Evolutionary conservation across 1,284 basidiomycete species (phyloP), one percentile per base, ranked within the genome.

Genomic region (Marasmius tenuissimus): DNA sequence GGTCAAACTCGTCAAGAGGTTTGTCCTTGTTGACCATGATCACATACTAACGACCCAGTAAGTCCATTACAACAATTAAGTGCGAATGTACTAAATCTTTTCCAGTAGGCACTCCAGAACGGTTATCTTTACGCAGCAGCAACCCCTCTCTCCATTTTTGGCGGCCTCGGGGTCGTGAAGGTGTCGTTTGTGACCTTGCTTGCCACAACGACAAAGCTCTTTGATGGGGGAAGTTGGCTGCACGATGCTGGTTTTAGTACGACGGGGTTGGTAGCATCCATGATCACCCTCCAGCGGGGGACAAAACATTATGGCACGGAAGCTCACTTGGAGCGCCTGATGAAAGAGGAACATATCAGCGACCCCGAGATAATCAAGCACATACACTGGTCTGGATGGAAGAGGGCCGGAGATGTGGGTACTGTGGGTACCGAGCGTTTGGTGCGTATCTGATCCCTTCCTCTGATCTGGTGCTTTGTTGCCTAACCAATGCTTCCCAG

Each of bases 51-150:
- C n/a, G n/a, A n/a, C n/a, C n/a, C n/a, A n/a, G n/a, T n/a, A n/a
- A n/a, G n/a, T n/a, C n/a, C n/a, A n/a, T n/a, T n/a, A n/a, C n/a
- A n/a, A n/a, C n/a, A n/a, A n/a, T n/a, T n/a, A n/a, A n/a, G n/a
- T n/a, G n/a, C n/a, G n/a, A n/a, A n/a, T n/a, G n/a, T n/a, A n/a
- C n/a, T n/a, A n/a, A n/a, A n/a, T n/a, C n/a, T n/a, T n/a, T n/a
- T n/a, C n/a, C n/a, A n/a, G n/a, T n/a, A 42, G 7, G 61, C 61
- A 14, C 54, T 63, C 4, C 42, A 48, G 5, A 47, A 53, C 0
- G 62, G 62, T 14, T 63, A 40, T 35, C 59, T 63, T 18, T 63
- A 63, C 22, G 62, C 62, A 0, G 62, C 62, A 4, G 38, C 51
- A 8, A 58, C 54, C 9, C 59, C 62, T 0, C 18, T 63, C 20